phyloP scores from a whole-genome alignment of 2,329 filamentous ascomycete species.

The Penicillium janthinellum region DNA sequence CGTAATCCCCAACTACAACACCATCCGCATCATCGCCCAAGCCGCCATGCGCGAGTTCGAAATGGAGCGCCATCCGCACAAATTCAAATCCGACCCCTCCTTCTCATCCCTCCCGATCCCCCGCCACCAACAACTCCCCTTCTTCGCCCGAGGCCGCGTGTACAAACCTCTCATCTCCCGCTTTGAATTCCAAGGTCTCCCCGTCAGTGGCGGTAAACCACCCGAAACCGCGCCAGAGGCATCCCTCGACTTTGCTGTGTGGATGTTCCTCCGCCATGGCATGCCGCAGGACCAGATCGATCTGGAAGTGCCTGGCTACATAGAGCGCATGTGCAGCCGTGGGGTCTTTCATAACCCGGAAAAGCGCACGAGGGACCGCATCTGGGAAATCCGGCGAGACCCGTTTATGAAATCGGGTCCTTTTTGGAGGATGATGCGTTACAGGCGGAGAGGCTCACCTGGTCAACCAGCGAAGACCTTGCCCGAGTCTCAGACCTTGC shows the following conservation, averaged over 20 bases:
- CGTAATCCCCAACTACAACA: constrained; percentile 37
- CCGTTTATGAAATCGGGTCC: constrained; percentile 19
- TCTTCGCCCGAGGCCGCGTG: constrained; percentile 8
- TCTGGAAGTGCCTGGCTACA: constrained; percentile 37
- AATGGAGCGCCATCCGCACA: not conserved
- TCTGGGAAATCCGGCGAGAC: constrained; percentile 14
- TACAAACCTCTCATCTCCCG: constrained; percentile 4
- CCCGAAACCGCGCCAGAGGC: constrained; percentile 21
- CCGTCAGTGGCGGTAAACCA: constrained; percentile 13
- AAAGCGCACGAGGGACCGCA: constrained; percentile 4
- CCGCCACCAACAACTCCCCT: constrained; percentile 4
- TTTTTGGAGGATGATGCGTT: not conserved
- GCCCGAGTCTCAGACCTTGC: not conserved
- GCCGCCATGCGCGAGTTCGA: constrained; percentile 35
- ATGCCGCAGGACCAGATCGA: constrained; percentile 36
- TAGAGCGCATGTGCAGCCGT: constrained; percentile 26
- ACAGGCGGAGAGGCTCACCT: not conserved
- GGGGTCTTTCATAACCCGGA: constrained; percentile 13
- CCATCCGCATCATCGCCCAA: constrained; percentile 41
- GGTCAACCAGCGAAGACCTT: not conserved
- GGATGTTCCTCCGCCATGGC: constrained; percentile 32
- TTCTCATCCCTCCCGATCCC: constrained; percentile 1
- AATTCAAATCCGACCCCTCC: not conserved
- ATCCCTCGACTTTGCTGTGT: constrained; percentile 39
- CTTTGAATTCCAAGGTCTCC: constrained; percentile 2